Conservation (phyloP, 345 rosid species). For the Melaleuca alternifolia region DNA sequence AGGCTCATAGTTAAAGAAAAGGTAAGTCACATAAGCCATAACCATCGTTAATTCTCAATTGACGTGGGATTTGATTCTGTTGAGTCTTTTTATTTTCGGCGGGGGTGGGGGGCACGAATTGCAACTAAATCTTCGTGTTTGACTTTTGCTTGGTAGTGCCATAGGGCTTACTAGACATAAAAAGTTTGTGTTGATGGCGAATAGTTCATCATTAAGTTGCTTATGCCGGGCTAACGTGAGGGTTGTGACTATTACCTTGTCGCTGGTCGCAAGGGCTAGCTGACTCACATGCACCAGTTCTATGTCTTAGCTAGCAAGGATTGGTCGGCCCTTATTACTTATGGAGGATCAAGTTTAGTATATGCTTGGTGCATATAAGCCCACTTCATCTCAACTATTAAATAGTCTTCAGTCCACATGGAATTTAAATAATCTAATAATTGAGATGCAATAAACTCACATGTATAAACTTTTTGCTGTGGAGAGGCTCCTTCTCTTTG, state of each 20-base stretch:
- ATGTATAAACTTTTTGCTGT: too few relatives aligned
- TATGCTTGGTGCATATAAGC: background rate
- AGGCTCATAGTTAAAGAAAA: background rate
- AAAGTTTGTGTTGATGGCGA: too few relatives aligned
- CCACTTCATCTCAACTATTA: background rate
- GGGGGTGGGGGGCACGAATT: too few relatives aligned
- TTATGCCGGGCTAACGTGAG: too few relatives aligned
- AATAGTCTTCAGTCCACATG: background rate
- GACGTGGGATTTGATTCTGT: too few relatives aligned
- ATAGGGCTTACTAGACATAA: too few relatives aligned
- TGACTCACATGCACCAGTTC: background rate
- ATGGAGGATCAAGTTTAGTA: background rate
- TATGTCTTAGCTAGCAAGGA: too few relatives aligned
- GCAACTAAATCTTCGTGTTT: too few relatives aligned
- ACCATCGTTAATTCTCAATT: background rate
- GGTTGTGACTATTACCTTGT: background rate
- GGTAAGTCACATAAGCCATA: background rate
- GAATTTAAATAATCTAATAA: background rate
- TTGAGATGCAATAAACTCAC: background rate
- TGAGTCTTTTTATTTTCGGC: too few relatives aligned
- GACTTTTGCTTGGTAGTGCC: too few relatives aligned
- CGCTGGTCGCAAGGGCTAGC: background rate
- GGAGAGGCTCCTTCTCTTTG: too few relatives aligned
- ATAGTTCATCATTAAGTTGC: too few relatives aligned
- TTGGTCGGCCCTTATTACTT: background rate